Base-by-base conservation (phyloP, 257 asterid genomes). In the Solanum bulbocastanum region DNA sequence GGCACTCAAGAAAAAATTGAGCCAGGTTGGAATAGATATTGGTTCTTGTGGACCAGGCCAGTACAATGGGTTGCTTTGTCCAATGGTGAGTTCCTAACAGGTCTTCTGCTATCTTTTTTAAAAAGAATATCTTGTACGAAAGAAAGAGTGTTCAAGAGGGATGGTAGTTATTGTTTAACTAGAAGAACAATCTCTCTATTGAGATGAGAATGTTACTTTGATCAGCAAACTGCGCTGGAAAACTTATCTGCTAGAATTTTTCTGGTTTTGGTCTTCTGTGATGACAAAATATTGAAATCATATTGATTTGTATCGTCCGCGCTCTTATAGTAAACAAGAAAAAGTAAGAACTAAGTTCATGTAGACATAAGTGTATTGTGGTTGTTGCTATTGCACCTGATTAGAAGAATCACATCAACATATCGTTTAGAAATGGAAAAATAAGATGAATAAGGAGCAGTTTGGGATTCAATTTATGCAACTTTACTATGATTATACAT, bases 31-130 rank as follows among this genome's bases (percentile, higher is more conserved):
- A 46, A 90, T 97, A 27, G 92, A 93, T 86, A 88, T 68, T 37
- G 62, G 58, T 88, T 85, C 89, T 71, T 91, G 89, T 89, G 91
- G 12, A 89, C 97, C 98, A 0, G 99, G 99, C 39, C 99, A 95
- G 84, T 84, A 93, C 90, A 39, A 78, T 84, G 87, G 89, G 68
- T 88, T 96, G 89, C 71, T 88, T 83, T 97, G 99, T 88, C 98
- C 99, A 65, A 89, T 8, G 73, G 99, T 97, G 92, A 83, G 96
- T 90, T 27, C 82, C 79, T 82, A 39, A 74, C 32, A 75, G 32
- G 33, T 84, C 74, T 90, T 76, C 66, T 76, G 32, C 69, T 35
- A 22, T 39, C 33, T 44, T 49, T 88, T 62, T 20, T 8, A 25
- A 35, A 44, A 69, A 60, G 25, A 52, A 30, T 58, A n/a, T 52